Evolutionary conservation across 495 filamentous ascomycete species (phyloP), one percentile per base, ranked within the genome.

Genomic region (Baudoinia panamericana): DNA sequence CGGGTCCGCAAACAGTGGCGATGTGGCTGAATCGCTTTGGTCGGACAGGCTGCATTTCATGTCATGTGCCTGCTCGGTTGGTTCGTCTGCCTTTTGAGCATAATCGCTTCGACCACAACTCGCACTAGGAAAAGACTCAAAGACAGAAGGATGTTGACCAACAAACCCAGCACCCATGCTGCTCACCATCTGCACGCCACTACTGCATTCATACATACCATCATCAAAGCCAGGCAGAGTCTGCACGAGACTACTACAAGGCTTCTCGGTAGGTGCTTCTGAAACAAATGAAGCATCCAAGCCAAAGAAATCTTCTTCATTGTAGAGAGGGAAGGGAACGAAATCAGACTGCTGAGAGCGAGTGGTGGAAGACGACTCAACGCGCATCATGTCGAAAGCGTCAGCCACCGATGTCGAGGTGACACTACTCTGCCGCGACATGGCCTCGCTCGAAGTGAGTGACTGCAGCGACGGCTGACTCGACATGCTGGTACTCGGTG

Each of bases 361-460:
- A 41, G 38, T 23, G 2, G 43, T 43, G 25, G 55, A 56, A 36
- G 39, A 38, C 33, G 57, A 59, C 19, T 53, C 31, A 43, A 55
- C 34, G 19, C 53, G 49, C 49, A 54, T 39, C 56, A 54, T 55
- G 36, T 48, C 43, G 54, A 53, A 36, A 28, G 45, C 29, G 39
- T 46, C 36, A 33, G 34, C 15, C 33, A 52, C 18, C 27, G 40
- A 44, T 16, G 34, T 37, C 34, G 34, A 37, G 18, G 19, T 19
- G 12, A 43, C 27, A 39, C 59, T 61, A 41, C 50, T 46, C 33
- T 56, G 48, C 25, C 57, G 54, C 50, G 56, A 56, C 56, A 60
- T 51, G 8, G 42, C 37, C 30, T 40, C 43, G 21, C 36, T 39
- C 32, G 43, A 46, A 1, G 35, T 27, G 19, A 45, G 15, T 1